Evolutionary conservation across 1,284 basidiomycete genomes (phyloP).

Genomic region (Singerocomus inundabilis): DNA sequence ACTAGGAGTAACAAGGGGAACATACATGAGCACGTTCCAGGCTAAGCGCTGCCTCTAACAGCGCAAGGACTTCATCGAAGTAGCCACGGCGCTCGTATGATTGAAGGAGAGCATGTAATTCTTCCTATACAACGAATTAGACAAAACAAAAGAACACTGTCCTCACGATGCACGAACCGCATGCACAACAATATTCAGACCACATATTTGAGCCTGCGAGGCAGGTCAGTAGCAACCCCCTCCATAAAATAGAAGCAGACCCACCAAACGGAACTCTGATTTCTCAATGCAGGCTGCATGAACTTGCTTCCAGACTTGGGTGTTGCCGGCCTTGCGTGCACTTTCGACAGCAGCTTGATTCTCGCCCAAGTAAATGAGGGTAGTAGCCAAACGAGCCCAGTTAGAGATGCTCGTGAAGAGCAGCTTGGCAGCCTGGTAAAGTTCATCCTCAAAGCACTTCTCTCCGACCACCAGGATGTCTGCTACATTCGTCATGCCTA

Average conservation of each 20-base stretch:
- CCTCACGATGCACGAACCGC: constrained; percentile 50
- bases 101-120: constrained; percentile 79
- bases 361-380: constrained; percentile 97
- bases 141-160: background rate
- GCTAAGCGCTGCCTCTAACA: constrained; percentile 94
- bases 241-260: constrained; percentile 16
- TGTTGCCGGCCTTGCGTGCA: constrained; percentile 98
- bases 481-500: constrained; percentile 98
- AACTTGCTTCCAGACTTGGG: constrained; percentile 99
- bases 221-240: constrained; percentile 6
- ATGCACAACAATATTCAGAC: constrained; percentile 93
- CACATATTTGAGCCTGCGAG: constrained; percentile 89
- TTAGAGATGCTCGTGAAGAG: constrained; percentile 97
- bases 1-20: constrained; percentile 13
- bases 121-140: constrained; percentile 57
- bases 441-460: constrained; percentile 98
- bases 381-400: constrained; percentile 97
- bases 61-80: constrained; percentile 90
- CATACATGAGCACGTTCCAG: constrained; percentile 92
- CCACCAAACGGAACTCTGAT: constrained; percentile 86
- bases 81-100: constrained; percentile 91
- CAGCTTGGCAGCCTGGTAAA: constrained; percentile 96
- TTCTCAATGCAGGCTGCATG: constrained; percentile 99
- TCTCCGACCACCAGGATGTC: constrained; percentile 96
- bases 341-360: constrained; percentile 99